A percentile compares a stretch with the other conserved stretches of the same genome.
phyloP scores from a whole-genome alignment of 345 rosid species.

The Eucalyptus globulus region DNA sequence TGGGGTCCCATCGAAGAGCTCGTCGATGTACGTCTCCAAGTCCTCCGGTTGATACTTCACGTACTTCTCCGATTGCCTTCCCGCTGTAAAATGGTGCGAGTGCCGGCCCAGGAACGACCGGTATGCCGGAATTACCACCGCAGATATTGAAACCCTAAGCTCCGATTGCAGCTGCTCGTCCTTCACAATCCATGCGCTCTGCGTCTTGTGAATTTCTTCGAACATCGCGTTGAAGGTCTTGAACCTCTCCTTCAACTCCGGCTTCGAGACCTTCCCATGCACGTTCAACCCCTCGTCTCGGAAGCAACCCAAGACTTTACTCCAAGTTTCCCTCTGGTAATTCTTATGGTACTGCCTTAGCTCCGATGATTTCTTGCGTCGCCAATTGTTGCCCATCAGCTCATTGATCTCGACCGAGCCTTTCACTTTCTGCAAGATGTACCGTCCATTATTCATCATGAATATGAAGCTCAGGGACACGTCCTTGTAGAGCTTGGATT shows the following conservation, averaged over 20 bases:
- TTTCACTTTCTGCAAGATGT: conserved; percentile 75
- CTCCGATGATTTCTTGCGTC: conserved; percentile 58
- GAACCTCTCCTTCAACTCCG: conserved; percentile 76
- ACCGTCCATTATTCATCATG: conserved; percentile 98
- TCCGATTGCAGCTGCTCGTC: conserved; percentile 94
- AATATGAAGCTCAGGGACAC: conserved; percentile 55
- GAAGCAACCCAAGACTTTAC: conserved; percentile 55
- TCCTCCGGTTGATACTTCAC: conserved; percentile 83
- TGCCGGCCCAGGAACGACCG: conserved; percentile 74
- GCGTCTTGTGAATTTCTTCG: conserved; percentile 88
- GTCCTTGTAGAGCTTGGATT: conserved; percentile 68
- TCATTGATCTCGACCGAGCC: conserved; percentile 50
- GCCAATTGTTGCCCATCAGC: conserved; percentile 63
- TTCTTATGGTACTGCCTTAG: conserved; percentile 68
- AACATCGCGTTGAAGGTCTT: conserved; percentile 76
- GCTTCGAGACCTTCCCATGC: conserved; percentile 70
- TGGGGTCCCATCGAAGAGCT: conserved; percentile 67
- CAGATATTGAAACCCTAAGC: conserved; percentile 77
- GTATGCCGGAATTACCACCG: conserved; percentile 75
- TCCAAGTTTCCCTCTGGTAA: conserved; percentile 86
- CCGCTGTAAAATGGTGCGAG: conserved; percentile 53
- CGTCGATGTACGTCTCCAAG: conserved; percentile 67
- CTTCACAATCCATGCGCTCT: conserved; percentile 72
- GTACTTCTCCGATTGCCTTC: conserved; percentile 87
- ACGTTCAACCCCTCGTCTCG: conserved; percentile 54